These are phyloP conservation scores for Lithospermum erythrorhizon DNA, from an alignment of 257 asterid genomes.

Conservation along the genomic window DNA sequence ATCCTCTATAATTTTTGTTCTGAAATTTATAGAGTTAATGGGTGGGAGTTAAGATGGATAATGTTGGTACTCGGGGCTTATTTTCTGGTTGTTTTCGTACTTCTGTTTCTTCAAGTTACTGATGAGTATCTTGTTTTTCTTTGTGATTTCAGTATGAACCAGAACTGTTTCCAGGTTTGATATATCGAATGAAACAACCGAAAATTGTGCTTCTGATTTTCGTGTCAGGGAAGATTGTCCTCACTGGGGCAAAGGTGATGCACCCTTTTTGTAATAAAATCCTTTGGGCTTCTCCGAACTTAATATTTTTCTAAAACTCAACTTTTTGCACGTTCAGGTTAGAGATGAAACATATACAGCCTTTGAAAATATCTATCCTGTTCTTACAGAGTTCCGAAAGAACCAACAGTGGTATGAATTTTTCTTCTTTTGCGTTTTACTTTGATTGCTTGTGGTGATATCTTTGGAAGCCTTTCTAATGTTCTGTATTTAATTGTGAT, in stretches of 20 bases:
- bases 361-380: constrained; percentile 21
- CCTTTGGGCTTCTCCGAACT: background rate
- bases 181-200: constrained; percentile 21
- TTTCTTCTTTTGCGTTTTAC: background rate
- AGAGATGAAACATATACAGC: constrained; percentile 18
- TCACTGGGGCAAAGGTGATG: constrained; percentile 21
- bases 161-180: constrained; percentile 17
- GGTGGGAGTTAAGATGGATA: background rate
- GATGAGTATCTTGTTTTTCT: background rate
- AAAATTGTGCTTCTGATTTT: constrained; percentile 19
- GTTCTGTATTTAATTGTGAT: no score
- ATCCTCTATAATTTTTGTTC: background rate
- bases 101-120: no score
- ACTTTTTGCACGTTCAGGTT: constrained; percentile 4
- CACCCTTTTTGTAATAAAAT: background rate
- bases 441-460: background rate
- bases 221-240: constrained; percentile 20
- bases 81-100: no score
- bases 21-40: background rate
- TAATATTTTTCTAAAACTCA: background rate
- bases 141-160: constrained; percentile 16
- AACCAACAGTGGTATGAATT: constrained; percentile 13
- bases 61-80: no score
- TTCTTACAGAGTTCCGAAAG: constrained; percentile 15
- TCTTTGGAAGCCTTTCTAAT: background rate